A percentile compares a stretch with the other conserved stretches of the same genome.
These are phyloP conservation scores for Rosa chinensis DNA, from an alignment of 306 rosid genomes.

Conservation along the genomic window DNA sequence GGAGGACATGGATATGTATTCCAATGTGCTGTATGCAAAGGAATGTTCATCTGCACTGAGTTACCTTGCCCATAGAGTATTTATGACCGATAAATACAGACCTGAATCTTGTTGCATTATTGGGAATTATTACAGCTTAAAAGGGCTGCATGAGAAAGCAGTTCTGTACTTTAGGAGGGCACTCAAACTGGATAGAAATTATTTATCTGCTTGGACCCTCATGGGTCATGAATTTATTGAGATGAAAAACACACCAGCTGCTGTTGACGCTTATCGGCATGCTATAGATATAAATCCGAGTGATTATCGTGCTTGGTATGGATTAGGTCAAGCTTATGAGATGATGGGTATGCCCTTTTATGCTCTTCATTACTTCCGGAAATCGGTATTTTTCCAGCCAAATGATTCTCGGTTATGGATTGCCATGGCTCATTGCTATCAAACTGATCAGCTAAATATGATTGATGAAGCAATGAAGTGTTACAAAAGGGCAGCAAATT, in stretches of 20 bases:
- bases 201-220: conserved; percentile 95
- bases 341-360: conserved; percentile 97
- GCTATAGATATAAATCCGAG: conserved; percentile 84
- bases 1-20: conserved; percentile 98
- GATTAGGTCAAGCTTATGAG: conserved; percentile 97
- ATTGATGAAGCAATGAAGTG: conserved; percentile 87
- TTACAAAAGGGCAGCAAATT: conserved; percentile 79
- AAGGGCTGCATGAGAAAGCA: conserved; percentile 94
- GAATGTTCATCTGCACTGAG: conserved; percentile 84
- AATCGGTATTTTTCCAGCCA: conserved; percentile 90
- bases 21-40: conserved; percentile 93
- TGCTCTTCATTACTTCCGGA: conserved; percentile 91
- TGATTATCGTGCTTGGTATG: conserved; percentile 99
- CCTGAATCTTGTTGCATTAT: conserved; percentile 98
- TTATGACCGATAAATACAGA: conserved; percentile 90
- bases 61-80: conserved; percentile 95
- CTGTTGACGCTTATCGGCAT: conserved; percentile 94
- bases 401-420: conserved; percentile 95
- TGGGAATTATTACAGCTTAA: conserved; percentile 96
- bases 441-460: conserved; percentile 82
- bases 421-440: conserved; percentile 94
- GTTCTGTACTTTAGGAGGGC: conserved; percentile 94
- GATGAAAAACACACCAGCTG: conserved; percentile 99
- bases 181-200: conserved; percentile 89
- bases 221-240: conserved; percentile 99